These are phyloP conservation scores for Knufia petricola DNA, from an alignment of 2,329 filamentous ascomycete species.

Conservation along the genomic window DNA sequence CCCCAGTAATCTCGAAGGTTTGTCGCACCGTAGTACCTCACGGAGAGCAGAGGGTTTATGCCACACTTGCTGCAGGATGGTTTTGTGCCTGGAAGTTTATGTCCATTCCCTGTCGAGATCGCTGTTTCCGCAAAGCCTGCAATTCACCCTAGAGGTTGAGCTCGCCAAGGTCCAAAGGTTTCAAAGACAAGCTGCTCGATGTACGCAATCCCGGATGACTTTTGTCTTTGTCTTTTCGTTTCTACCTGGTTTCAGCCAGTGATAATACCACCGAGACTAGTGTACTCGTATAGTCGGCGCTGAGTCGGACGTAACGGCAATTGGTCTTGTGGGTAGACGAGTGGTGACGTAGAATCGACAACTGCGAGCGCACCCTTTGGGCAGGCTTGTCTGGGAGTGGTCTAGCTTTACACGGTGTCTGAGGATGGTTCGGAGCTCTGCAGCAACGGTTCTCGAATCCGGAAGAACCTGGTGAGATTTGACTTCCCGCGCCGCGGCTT, in stretches of 20 bases:
- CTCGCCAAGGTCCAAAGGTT: background rate
- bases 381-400: background rate
- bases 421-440: background rate
- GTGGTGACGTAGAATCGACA: conserved; percentile 5
- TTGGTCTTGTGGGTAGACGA: background rate
- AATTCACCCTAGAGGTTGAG: background rate
- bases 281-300: background rate
- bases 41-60: background rate
- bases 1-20: background rate
- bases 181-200: background rate
- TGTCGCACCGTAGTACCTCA: too few species aligned
- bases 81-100: conserved; percentile 8
- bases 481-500: background rate
- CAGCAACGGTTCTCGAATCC: background rate
- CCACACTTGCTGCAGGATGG: background rate
- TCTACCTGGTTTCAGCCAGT: background rate
- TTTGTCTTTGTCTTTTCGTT: background rate
- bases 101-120: conserved; percentile 1
- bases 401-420: background rate
- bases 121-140: background rate
- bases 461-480: background rate
- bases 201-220: background rate
- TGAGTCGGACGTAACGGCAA: background rate
- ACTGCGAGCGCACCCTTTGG: background rate
- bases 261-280: conserved; percentile 7